Evolutionary conservation across 805 yeast genomes (phyloP).

Genomic region (Pichia eremophila): DNA sequence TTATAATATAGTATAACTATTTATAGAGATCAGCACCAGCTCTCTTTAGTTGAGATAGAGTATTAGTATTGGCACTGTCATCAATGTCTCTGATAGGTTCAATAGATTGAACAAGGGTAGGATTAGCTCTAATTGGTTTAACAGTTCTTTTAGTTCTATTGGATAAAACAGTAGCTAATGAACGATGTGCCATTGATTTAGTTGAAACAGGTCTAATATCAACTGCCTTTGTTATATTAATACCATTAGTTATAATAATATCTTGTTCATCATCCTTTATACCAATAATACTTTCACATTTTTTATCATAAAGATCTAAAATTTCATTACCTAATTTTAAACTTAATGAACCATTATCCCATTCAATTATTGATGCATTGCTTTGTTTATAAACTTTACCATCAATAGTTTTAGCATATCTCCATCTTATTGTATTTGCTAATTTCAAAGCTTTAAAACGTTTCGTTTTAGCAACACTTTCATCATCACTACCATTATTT

Average conservation of each 20-base stretch:
- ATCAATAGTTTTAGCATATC: constrained; percentile 67
- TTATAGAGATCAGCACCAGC: constrained; percentile 38
- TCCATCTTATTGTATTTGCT: constrained; percentile 82
- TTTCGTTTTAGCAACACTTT: constrained; percentile 1
- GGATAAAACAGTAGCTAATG: constrained; percentile 32
- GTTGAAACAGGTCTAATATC: constrained; percentile 40
- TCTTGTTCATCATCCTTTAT: constrained; percentile 46
- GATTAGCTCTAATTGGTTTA: not conserved
- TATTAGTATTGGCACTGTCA: constrained; percentile 12
- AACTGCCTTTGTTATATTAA: constrained; percentile 43
- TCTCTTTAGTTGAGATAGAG: constrained; percentile 13
- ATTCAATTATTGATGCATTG: constrained; percentile 80
- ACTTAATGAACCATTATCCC: constrained; percentile 90
- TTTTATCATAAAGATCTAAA: constrained; percentile 64
- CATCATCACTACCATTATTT: not conserved
- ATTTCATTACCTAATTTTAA: constrained; percentile 80
- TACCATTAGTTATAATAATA: no score
- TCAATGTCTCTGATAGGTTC: constrained; percentile 5
- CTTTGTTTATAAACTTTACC: constrained; percentile 76
- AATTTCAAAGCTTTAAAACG: constrained; percentile 25
- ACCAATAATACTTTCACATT: constrained; percentile 54
- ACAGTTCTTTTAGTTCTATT: constrained; percentile 21
- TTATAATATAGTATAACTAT: no score
- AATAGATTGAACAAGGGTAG: not conserved
- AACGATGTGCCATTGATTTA: no score